Percentiles rank a stretch among this genome's conserved stretches.
These are phyloP conservation scores for Aureobasidium lini DNA, from an alignment of 2,329 filamentous ascomycete genomes.

Conservation along the genomic window DNA sequence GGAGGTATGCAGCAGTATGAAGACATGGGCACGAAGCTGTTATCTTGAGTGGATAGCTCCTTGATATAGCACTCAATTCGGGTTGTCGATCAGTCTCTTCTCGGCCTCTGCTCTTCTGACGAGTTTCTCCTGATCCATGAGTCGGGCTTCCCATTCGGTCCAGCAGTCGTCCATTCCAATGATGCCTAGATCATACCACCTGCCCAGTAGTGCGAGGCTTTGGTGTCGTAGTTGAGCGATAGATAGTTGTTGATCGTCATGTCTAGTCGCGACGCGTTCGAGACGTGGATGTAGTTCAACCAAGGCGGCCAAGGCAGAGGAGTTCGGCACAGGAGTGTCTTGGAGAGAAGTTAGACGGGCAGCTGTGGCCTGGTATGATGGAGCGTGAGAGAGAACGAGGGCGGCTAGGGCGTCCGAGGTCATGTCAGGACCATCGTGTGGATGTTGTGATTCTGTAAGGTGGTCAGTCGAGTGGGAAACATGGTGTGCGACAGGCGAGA, in stretches of 20 bases:
- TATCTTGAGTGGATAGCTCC: neutral
- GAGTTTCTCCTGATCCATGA: conserved; percentile 58
- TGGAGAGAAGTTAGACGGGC: conserved; percentile 38
- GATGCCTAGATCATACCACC: conserved; percentile 68
- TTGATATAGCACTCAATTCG: neutral
- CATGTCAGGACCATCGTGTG: conserved; percentile 16
- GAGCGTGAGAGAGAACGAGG: conserved; percentile 38
- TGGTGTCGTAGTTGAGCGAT: conserved; percentile 55
- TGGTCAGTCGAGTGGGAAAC: neutral
- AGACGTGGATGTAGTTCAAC: conserved; percentile 55
- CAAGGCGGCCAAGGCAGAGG: conserved; percentile 43
- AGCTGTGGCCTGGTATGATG: conserved; percentile 34
- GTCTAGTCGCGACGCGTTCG: conserved; percentile 52
- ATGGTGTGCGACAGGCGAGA: neutral
- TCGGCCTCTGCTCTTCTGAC: conserved; percentile 56
- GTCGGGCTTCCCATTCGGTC: conserved; percentile 61
- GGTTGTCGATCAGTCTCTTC: conserved; percentile 34
- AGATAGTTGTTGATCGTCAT: conserved; percentile 54
- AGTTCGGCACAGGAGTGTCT: conserved; percentile 36
- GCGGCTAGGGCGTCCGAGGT: conserved; percentile 17
- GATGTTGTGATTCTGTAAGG: neutral
- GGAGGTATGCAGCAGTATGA: neutral
- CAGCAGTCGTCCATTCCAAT: conserved; percentile 61
- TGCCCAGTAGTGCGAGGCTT: conserved; percentile 48
- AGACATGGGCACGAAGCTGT: neutral